Evolutionary conservation across 495 filamentous ascomycete genomes (phyloP), one percentile per base, ranked within the genome.

Genomic region (Opeltia flavorubescens): DNA sequence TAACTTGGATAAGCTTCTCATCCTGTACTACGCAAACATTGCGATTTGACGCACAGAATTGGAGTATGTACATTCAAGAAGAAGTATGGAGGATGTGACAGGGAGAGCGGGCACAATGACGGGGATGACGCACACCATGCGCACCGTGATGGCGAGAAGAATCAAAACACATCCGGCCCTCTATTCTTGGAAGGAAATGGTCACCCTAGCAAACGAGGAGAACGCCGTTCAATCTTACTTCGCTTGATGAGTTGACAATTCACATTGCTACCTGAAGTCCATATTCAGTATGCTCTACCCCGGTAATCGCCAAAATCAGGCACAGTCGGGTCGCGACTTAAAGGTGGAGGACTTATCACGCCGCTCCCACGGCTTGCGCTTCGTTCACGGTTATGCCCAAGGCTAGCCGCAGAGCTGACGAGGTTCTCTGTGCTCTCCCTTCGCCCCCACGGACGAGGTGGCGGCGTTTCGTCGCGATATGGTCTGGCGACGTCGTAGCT

Each of bases 341-440:
- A 63, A 17, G 62, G 56, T 24, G 65, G 64, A 27, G 52, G 55
- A 52, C 60, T 58, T 20, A 48, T 47, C 11, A 48, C 47, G 31
- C 45, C 46, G 43, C 53, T 66, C 33, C 63, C 58, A 24, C 58
- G 60, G 46, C 68, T 71, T 29, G 48, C n/a, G 36, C 53, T 67
- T 42, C 67, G 64, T 35, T 56, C 59, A 30, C 64, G 59, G 28
- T 38, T 45, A 15, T 56, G 45, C 11, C 65, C 63, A 24, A 65
- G 59, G 29, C 52, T 54, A 31, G 65, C 63, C 12, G 62, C 64
- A n/a, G 63, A 50, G 9, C 61, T 53, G 2, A 72, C 64, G 29
- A 75, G 45, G 3, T 57, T 52, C 6, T 74, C 67, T 11, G 61
- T 61, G 46, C 69, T 72, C 25, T 63, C 62, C 11, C 43, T 13